Evolutionary conservation across 2,329 filamentous ascomycete genomes (phyloP).

Genomic region (Pseudogymnoascus sp.): DNA sequence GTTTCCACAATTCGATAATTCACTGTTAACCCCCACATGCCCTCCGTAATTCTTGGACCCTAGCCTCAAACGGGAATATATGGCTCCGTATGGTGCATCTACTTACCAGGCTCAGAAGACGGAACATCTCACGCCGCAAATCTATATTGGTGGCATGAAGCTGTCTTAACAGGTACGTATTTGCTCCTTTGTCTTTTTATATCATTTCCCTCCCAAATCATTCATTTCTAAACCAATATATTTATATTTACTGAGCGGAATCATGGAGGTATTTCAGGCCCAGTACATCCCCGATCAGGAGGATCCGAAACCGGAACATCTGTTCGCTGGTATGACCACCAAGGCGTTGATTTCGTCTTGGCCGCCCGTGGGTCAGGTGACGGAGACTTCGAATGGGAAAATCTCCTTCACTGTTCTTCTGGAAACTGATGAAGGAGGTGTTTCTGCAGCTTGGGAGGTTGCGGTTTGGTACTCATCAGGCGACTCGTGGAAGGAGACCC

Average conservation of each 20-base stretch:
- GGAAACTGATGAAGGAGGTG: conserved; percentile 53
- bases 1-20: not conserved
- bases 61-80: conserved; percentile 7
- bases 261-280: conserved; percentile 30
- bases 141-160: not conserved
- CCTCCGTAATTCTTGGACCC: not conserved
- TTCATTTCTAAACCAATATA: not conserved
- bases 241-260: conserved; percentile 19
- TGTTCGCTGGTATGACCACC: conserved; percentile 32
- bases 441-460: conserved; percentile 61
- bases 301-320: conserved; percentile 31
- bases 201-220: conserved; percentile 6
- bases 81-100: conserved; percentile 3
- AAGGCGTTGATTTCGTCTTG: conserved; percentile 51
- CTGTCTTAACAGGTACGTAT: conserved; percentile 2
- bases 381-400: conserved; percentile 45
- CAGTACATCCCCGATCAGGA: conserved; percentile 32
- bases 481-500: conserved; percentile 49
- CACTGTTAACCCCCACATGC: not conserved
- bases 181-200: conserved; percentile 9
- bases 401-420: conserved; percentile 63
- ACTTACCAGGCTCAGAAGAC: conserved; percentile 6
- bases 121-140: conserved; percentile 8
- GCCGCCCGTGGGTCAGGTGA: conserved; percentile 72
- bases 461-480: conserved; percentile 65